A percentile compares a stretch with the other conserved stretches of the same genome.
Conservation (phyloP, 495 filamentous ascomycete species). For the Hypoxylon subgilvum region DNA sequence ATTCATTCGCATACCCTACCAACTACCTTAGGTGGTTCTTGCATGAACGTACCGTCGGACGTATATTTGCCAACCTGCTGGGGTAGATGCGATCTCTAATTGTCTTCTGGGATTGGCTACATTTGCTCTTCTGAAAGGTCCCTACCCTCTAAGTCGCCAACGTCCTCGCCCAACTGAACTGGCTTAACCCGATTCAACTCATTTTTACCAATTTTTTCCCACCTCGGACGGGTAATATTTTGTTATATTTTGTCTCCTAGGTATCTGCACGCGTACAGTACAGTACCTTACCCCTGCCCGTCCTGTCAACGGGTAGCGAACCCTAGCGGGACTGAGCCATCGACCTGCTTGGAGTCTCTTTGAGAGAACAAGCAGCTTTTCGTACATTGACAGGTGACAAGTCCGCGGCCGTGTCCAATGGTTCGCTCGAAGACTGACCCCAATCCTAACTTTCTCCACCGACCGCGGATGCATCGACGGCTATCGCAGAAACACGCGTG, state of each 20-base stretch:
- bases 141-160: conserved; percentile 13
- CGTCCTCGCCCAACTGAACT: conserved; percentile 11
- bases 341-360: conserved; percentile 16
- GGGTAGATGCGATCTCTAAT: conserved; percentile 18
- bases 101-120: conserved; percentile 24
- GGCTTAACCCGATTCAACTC: conserved; percentile 10
- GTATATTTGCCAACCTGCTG: conserved; percentile 33
- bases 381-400: conserved; percentile 24
- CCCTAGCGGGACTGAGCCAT: conserved; percentile 27
- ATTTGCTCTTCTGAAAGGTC: conserved; percentile 4
- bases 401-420: conserved; percentile 18
- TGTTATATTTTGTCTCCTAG: conserved; percentile 27
- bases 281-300: conserved; percentile 29
- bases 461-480: conserved; percentile 18
- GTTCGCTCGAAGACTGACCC: conserved; percentile 24
- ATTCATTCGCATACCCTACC: conserved; percentile 20
- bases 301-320: conserved; percentile 20
- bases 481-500: conserved; percentile 25
- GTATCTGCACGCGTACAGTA: too few relatives aligned
- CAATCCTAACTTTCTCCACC: conserved; percentile 30
- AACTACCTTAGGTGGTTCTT: conserved; percentile 10
- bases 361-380: conserved; percentile 1
- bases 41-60: conserved; percentile 24
- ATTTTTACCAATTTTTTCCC: conserved; percentile 17
- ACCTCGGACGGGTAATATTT: too few relatives aligned